Evolutionary conservation across 108 stramenopile genomes (phyloP), one percentile per base, ranked within the genome.

Genomic region (Pinguiococcus pyrenoidosus): DNA sequence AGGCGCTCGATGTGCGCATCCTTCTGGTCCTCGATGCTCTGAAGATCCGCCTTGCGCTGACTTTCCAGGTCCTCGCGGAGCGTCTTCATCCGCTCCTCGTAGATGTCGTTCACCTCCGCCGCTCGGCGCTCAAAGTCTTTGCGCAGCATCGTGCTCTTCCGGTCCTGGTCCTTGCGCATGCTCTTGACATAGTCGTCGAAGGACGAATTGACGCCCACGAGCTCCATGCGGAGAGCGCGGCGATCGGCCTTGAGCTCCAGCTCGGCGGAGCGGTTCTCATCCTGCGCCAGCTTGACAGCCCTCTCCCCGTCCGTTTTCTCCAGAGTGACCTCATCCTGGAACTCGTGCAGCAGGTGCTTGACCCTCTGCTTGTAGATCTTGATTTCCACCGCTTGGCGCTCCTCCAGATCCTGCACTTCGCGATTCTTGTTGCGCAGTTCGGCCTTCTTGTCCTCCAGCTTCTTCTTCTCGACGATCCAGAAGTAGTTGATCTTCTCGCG

Each of bases 401-500:
- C 77, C 44, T 78, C 73, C 14, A 76, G 33, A 32, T 78, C 77
- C 24, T 78, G 75, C 29, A 76, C 49, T 52, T 78, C 77, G 20
- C 77, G 53, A 20, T 78, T 72, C 66, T 76, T 76, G 57, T 78
- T 78, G 4, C 77, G 44, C 0, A 77, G 67, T 37, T 69, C 68
- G 4, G 73, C 74, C 38, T 52, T 53, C 20, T 44, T 53, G 57
- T 71, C 69, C 35, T 77, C 76, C 25, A 78, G 41, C n/a, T 71
- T 54, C 47, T 76, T 76, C 46, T 78, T 78, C 29, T 75, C 76
- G 16, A 78, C 69, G 28, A 78, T 76, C 76, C 76, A 78, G 60
- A 78, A 78, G 45, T 78, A 75, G 32, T 76, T 76, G 12, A 78
- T 44, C 56, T 77, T 75, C 32, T 77, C 76, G 26, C 71, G 35